Conservation (phyloP, 2,329 filamentous ascomycete species). For the Aspergillus novoparasiticus region DNA sequence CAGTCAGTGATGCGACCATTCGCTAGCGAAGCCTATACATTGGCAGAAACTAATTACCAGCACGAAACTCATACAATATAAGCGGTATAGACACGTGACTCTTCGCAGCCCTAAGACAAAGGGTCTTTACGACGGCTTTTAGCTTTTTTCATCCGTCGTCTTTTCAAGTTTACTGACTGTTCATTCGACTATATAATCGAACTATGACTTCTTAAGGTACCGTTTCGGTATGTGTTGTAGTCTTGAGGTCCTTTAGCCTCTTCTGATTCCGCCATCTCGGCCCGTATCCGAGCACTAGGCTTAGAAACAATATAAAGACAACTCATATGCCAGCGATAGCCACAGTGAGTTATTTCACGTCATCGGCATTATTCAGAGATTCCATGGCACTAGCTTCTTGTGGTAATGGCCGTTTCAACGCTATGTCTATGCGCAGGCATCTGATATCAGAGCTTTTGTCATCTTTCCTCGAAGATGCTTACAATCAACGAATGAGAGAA, state of each 20-base stretch:
- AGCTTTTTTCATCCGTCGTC: too few species aligned
- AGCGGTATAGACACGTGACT: neutral
- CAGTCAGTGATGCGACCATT: neutral
- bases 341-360: neutral
- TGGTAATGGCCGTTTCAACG: too few species aligned
- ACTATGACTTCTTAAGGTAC: neutral
- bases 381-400: neutral
- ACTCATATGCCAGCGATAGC: neutral
- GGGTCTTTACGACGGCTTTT: neutral
- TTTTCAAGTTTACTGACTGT: too few species aligned
- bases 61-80: neutral
- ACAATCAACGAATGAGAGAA: too few species aligned
- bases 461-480: too few species aligned
- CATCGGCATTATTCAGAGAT: neutral
- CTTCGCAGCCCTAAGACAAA: neutral
- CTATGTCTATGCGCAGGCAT: too few species aligned
- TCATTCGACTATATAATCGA: neutral
- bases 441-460: too few species aligned
- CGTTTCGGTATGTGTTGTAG: neutral
- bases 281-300: neutral
- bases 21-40: neutral
- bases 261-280: neutral
- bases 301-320: neutral
- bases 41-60: neutral
- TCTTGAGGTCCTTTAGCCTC: neutral